These are phyloP conservation scores for Serendipita sp. DNA, from an alignment of 768 basidiomycete species.

Conservation along the genomic window DNA sequence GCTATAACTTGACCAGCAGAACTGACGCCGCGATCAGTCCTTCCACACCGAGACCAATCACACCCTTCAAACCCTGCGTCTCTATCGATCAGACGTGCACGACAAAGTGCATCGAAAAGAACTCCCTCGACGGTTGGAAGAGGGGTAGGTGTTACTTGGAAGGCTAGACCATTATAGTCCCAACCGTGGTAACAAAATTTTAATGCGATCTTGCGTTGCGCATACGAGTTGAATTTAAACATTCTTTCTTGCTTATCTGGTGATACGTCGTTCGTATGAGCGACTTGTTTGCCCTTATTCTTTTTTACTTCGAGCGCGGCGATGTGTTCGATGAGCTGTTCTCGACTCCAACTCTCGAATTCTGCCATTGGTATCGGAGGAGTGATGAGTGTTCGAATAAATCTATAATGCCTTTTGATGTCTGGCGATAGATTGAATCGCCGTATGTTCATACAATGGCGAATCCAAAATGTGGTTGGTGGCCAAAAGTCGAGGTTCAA, in stretches of 20 bases:
- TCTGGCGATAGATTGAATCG: neutral
- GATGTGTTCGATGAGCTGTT: slow-evolving; percentile 55
- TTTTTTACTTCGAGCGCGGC: slow-evolving; percentile 33
- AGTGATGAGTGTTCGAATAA: neutral
- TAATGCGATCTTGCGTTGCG: slow-evolving; percentile 80
- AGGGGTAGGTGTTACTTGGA: slow-evolving; percentile 52
- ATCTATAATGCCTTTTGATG: neutral
- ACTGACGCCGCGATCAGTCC: slow-evolving; percentile 92
- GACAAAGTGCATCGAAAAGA: slow-evolving; percentile 62
- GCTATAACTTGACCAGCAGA: slow-evolving; percentile 87
- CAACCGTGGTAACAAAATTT: slow-evolving; percentile 87
- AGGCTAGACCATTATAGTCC: slow-evolving; percentile 82
- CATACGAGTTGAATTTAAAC: slow-evolving; percentile 53
- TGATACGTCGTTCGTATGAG: slow-evolving; percentile 14
- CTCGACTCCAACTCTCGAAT: slow-evolving; percentile 45
- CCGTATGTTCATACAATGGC: neutral
- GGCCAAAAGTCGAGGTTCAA: neutral
- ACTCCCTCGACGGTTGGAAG: slow-evolving; percentile 85
- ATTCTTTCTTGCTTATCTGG: slow-evolving; percentile 19
- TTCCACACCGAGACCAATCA: slow-evolving; percentile 79
- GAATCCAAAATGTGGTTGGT: neutral
- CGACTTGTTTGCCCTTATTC: slow-evolving; percentile 9
- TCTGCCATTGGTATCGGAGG: slow-evolving; percentile 5
- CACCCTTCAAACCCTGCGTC: slow-evolving; percentile 67
- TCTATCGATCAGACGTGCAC: slow-evolving; percentile 60